These are phyloP conservation scores for Fusarium illudens DNA, from an alignment of 2,329 filamentous ascomycete species.

Conservation along the genomic window DNA sequence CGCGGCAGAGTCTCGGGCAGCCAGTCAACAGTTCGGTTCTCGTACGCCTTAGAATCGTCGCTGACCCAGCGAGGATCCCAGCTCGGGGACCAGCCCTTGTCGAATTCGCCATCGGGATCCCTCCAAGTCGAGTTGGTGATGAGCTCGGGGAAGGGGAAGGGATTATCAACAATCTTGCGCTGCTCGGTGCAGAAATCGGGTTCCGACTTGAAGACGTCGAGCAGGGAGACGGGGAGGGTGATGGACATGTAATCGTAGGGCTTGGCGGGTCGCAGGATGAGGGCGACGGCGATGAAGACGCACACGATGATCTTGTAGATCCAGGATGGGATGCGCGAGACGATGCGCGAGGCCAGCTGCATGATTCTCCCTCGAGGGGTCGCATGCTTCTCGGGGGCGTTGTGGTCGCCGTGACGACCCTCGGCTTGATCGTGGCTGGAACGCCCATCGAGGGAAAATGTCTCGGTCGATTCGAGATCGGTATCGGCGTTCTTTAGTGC, in stretches of 20 bases:
- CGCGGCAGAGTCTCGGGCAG: conserved; percentile 38
- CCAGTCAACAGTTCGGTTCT: conserved; percentile 42
- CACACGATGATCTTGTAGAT: conserved; percentile 27
- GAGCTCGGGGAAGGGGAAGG: conserved; percentile 45
- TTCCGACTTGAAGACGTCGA: conserved; percentile 42
- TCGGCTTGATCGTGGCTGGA: conserved; percentile 25
- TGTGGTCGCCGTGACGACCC: conserved; percentile 1
- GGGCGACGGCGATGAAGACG: conserved; percentile 33
- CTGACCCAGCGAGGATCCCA: conserved; percentile 15
- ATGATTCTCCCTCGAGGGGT: conserved; percentile 7
- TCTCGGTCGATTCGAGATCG: conserved; percentile 32
- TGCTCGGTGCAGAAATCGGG: conserved; percentile 41
- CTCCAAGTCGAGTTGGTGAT: conserved; percentile 41
- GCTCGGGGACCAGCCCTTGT: conserved; percentile 44
- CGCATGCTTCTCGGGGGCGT: conserved; percentile 19
- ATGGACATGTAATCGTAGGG: conserved; percentile 46
- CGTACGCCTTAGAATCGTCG: conserved; percentile 37
- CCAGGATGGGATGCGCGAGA: conserved; percentile 20
- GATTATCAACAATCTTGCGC: conserved; percentile 32
- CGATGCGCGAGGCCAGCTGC: conserved; percentile 15
- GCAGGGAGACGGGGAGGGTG: conserved; percentile 45
- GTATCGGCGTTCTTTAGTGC: conserved; percentile 22
- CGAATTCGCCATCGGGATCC: conserved; percentile 41
- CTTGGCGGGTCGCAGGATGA: conserved; percentile 41
- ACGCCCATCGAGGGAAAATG: conserved; percentile 31